Conservation (phyloP, 352 stramenopile species). For the Pilasporangium apinafurcum region DNA sequence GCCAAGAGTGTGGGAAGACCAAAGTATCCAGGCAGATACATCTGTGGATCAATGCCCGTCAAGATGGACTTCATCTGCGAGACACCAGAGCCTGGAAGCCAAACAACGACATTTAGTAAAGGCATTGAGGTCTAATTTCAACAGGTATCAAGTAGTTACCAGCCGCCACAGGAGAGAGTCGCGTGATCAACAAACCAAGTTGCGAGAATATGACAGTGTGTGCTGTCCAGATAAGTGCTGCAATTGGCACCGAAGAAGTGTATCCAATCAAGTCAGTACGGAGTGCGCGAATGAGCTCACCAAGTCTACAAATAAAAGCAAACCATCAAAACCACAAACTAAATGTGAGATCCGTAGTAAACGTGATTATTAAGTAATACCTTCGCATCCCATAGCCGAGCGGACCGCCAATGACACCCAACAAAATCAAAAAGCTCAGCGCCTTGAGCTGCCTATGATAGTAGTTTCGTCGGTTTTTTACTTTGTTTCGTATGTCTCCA, state of each 20-base stretch:
- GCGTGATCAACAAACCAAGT: constrained; percentile 63
- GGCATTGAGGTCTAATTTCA: background rate
- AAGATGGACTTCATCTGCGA: constrained; percentile 88
- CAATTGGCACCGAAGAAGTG: constrained; percentile 13
- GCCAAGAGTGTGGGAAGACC: constrained; percentile 76
- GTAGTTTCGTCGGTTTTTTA: constrained; percentile 33
- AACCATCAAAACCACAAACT: background rate
- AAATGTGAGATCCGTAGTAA: background rate
- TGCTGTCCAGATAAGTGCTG: constrained; percentile 53
- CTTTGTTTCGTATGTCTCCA: constrained; percentile 33
- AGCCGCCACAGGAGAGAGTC: constrained; percentile 60
- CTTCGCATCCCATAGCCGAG: constrained; percentile 67
- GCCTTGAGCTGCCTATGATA: constrained; percentile 64
- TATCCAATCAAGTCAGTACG: constrained; percentile 33
- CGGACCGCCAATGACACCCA: constrained; percentile 74
- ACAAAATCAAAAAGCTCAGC: constrained; percentile 67
- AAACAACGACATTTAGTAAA: background rate
- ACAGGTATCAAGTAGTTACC: constrained; percentile 5
- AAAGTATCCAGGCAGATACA: constrained; percentile 83
- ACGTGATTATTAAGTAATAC: constrained; percentile 4
- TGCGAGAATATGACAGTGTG: constrained; percentile 72
- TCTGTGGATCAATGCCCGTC: constrained; percentile 72
- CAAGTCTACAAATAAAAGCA: constrained; percentile 15
- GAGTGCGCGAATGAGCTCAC: constrained; percentile 31
- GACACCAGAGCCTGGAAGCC: constrained; percentile 49